Percentiles rank a stretch among this genome's conserved stretches.
phyloP scores from a whole-genome alignment of 129 eudicot species.

The Pulicaria dysenterica region DNA sequence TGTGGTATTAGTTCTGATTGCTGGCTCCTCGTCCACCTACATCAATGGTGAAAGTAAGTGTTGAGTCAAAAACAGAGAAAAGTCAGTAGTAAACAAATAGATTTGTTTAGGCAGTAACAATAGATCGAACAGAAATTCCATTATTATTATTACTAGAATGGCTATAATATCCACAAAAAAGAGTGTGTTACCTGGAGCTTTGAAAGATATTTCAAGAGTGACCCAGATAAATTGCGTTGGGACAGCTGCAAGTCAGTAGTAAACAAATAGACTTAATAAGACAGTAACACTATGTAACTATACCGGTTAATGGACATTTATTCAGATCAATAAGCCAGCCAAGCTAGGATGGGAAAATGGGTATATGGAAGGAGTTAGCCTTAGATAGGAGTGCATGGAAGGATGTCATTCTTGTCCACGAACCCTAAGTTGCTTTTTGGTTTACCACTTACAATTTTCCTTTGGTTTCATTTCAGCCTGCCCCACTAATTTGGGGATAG shows the following conservation, averaged over 20 bases:
- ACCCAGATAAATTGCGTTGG: conserved; percentile 88
- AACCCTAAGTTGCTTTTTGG: conserved; percentile 13
- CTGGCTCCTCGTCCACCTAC: conserved; percentile 98
- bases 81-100: not conserved
- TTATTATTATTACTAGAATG: conserved; percentile 5
- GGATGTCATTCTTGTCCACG: too few species aligned
- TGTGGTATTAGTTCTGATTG: conserved; percentile 96
- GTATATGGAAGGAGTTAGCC: not conserved
- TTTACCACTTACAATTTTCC: not conserved
- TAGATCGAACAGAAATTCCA: conserved; percentile 17
- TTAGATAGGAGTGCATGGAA: too few species aligned
- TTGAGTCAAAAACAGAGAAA: not conserved
- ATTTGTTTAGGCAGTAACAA: too few species aligned
- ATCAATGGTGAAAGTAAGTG: conserved; percentile 11
- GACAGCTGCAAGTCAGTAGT: conserved; percentile 66
- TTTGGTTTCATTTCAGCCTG: not conserved
- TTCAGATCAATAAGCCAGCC: too few species aligned
- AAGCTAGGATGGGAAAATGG: conserved; percentile 14
- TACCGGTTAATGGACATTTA: not conserved
- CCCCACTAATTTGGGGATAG: not conserved
- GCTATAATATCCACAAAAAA: not conserved
- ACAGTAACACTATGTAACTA: conserved; percentile 8
- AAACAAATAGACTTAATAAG: conserved; percentile 17
- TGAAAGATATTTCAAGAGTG: conserved; percentile 89
- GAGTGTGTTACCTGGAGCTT: conserved; percentile 80